These are phyloP conservation scores for Arthroderma uncinatum DNA, from an alignment of 2,329 filamentous ascomycete genomes.

Conservation along the genomic window DNA sequence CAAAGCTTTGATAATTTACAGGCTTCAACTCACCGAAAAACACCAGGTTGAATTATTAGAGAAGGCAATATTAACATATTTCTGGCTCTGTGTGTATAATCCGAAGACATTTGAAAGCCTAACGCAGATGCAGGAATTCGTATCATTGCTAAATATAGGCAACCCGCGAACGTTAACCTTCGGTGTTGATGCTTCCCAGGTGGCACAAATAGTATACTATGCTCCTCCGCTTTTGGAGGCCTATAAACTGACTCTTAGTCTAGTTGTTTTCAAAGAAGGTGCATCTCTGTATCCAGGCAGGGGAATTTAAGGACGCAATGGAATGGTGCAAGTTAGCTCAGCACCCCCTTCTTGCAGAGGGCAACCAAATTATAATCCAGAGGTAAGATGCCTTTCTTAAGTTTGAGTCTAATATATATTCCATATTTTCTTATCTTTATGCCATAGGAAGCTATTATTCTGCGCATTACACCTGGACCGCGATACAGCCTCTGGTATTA, in stretches of 20 bases:
- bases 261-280: background rate
- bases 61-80: slow-evolving; percentile 53
- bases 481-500: slow-evolving; percentile 44
- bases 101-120: slow-evolving; percentile 26
- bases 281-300: background rate
- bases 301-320: background rate
- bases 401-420: background rate
- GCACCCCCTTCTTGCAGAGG: background rate
- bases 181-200: slow-evolving; percentile 48
- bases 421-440: slow-evolving; percentile 3
- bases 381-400: slow-evolving; percentile 39
- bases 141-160: slow-evolving; percentile 32
- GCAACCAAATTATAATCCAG: slow-evolving; percentile 39
- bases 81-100: slow-evolving; percentile 51
- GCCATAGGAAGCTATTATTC: slow-evolving; percentile 56
- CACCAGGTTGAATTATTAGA: slow-evolving; percentile 53
- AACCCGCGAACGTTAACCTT: slow-evolving; percentile 39
- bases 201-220: slow-evolving; percentile 30
- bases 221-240: background rate
- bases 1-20: background rate
- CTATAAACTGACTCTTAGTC: background rate
- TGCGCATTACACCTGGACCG: slow-evolving; percentile 54
- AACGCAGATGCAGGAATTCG: slow-evolving; percentile 18
- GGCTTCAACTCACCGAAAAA: slow-evolving; percentile 35
- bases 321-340: slow-evolving; percentile 60